phyloP scores from a whole-genome alignment of 768 basidiomycete species.

The Termitomyces sp. region DNA sequence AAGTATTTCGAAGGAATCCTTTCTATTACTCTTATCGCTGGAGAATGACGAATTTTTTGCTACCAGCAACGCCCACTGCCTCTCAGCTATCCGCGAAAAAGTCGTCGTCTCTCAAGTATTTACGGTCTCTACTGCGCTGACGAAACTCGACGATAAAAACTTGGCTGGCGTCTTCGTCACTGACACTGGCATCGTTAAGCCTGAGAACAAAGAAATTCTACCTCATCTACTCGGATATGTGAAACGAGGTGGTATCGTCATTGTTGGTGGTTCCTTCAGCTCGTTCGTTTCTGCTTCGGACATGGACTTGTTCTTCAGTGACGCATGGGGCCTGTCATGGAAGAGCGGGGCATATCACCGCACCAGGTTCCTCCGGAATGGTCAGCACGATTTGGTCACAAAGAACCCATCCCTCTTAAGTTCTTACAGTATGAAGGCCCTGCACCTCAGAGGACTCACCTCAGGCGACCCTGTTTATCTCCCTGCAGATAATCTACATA shows the following conservation, averaged over 20 bases:
- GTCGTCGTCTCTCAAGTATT: conserved; percentile 14
- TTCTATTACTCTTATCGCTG: conserved; percentile 22
- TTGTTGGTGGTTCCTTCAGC: conserved; percentile 23
- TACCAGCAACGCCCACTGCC: conserved; percentile 12
- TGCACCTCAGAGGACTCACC: conserved; percentile 18
- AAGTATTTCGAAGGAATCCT: conserved; percentile 12
- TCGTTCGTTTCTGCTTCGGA: conserved; percentile 9
- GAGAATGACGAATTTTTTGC: conserved; percentile 11
- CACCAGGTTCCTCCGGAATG: conserved; percentile 15
- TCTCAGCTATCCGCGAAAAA: conserved; percentile 15
- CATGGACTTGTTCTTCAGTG: conserved; percentile 14
- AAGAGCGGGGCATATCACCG: conserved; percentile 17
- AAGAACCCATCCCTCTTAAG: conserved; percentile 12
- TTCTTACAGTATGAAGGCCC: conserved; percentile 27
- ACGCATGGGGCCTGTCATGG: conserved; percentile 23
- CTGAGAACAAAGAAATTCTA: conserved; percentile 21
- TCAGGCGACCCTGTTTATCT: conserved; percentile 19
- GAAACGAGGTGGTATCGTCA: conserved; percentile 29
- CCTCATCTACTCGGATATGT: conserved; percentile 27
- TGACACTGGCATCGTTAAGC: conserved; percentile 22
- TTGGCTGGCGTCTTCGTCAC: conserved; percentile 30
- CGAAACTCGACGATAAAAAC: conserved; percentile 21
- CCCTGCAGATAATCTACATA: conserved; percentile 6
- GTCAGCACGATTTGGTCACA: conserved; percentile 12
- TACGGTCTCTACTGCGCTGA: conserved; percentile 11